Percentiles rank a stretch among this genome's conserved stretches.
These are phyloP conservation scores for Viola pubescens DNA, from an alignment of 441 rosid genomes.

Conservation along the genomic window DNA sequence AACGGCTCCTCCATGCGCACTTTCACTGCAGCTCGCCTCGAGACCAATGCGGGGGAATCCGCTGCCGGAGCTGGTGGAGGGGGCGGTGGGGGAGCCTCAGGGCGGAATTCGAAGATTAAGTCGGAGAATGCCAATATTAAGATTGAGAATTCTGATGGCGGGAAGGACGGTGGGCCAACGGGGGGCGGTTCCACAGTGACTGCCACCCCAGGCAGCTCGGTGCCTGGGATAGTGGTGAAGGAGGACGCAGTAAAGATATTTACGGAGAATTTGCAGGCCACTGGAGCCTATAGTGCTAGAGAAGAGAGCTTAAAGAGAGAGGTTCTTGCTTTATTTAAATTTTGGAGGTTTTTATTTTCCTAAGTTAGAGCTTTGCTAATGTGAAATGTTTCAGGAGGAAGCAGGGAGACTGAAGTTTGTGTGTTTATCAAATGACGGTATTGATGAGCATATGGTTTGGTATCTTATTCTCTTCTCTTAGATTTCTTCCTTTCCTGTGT, in stretches of 20 bases:
- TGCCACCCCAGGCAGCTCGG: constrained; percentile 33
- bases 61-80: constrained; percentile 23
- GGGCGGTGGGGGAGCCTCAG: constrained; percentile 36
- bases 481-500: constrained; percentile 1
- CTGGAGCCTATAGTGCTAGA: constrained; percentile 96
- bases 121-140: constrained; percentile 60
- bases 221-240: constrained; percentile 46
- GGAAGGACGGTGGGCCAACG: constrained; percentile 44
- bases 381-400: constrained; percentile 54
- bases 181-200: constrained; percentile 35
- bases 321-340: constrained; percentile 30
- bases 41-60: constrained; percentile 28
- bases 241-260: constrained; percentile 78
- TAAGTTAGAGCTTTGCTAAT: background rate
- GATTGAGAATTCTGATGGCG: constrained; percentile 64
- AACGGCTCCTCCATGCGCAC: constrained; percentile 85
- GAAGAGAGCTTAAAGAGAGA: constrained; percentile 90
- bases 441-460: constrained; percentile 98
- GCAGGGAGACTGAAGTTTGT: constrained; percentile 85
- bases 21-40: constrained; percentile 84
- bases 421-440: constrained; percentile 73
- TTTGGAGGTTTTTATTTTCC: background rate
- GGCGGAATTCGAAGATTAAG: constrained; percentile 67
- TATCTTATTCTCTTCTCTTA: constrained; percentile 31
- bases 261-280: constrained; percentile 89